A percentile compares a stretch with the other conserved stretches of the same genome.
phyloP scores from a whole-genome alignment of 192 early-diverging fungal genomes.

The Linnemannia elongata region DNA sequence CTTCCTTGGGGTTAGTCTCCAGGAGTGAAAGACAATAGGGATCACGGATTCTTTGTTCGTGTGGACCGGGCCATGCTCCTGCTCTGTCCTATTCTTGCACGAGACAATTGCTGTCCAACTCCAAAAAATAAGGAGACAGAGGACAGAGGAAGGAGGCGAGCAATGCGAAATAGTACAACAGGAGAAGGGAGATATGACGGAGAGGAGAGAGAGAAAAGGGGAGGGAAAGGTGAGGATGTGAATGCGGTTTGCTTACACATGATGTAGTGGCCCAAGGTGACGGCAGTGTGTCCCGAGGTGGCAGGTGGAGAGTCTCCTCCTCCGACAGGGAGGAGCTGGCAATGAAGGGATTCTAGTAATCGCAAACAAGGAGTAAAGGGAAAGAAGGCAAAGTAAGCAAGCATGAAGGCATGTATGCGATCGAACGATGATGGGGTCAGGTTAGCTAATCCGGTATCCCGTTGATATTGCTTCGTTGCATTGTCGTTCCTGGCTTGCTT shows the following conservation, averaged over 20 bases:
- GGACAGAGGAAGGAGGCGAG: not conserved
- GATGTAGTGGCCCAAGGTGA: constrained; percentile 53
- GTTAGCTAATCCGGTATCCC: not conserved
- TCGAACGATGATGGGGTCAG: not conserved
- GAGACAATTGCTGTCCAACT: not conserved
- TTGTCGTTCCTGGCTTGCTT: not conserved
- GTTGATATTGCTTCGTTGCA: not conserved
- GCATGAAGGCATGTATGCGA: not conserved
- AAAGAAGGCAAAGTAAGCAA: not conserved
- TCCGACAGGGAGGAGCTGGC: constrained; percentile 25
- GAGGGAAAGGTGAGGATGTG: not conserved
- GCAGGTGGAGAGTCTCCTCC: constrained; percentile 38
- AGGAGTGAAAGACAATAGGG: not conserved
- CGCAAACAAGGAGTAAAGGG: not conserved
- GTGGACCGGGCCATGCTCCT: not conserved
- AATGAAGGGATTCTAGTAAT: constrained; percentile 33
- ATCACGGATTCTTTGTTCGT: not conserved
- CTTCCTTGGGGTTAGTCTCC: not conserved
- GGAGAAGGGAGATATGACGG: no score
- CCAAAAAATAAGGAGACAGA: not conserved
- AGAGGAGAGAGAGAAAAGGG: not conserved
- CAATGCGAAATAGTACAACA: no score
- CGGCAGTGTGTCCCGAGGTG: constrained; percentile 43
- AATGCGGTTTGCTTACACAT: constrained; percentile 39
- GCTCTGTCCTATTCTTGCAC: not conserved